Evolutionary conservation across 75 land plant species (phyloP), one percentile per base, ranked within the genome.

Genomic region (Sequoia sempervirens): DNA sequence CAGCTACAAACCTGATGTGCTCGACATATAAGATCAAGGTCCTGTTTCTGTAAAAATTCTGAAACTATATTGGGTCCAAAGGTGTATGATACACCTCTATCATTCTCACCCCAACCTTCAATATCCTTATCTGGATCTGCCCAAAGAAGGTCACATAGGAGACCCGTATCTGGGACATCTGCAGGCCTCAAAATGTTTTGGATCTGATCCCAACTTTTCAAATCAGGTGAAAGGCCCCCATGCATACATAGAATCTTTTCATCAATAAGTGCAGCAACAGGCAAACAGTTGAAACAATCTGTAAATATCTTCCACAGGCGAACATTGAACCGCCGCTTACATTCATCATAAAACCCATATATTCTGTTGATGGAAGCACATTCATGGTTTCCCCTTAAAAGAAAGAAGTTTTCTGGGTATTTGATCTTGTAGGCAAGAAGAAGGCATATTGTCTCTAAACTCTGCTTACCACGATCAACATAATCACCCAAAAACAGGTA

Each of bases 401-500:
- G 82, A 78, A 89, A 89, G 69, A 89, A 87, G 89, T 87, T 89
- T 37, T 89, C 89, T 15, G 90, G 91, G 69, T 85, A 88, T 36
- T 89, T 89, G 80, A 89, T 89, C 85, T 90, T 90, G 83, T 89
- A 89, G 30, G 90, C 87, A 32, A 89, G 89, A 20, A 89, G 83
- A 75, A 89, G 83, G 82, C 90, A 90, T 47, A 90, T 90, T 46
- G 93, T 92, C 75, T 92, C 93, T 82, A 91, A 81, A 81, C 94
- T 93, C 82, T 92, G 93, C 84, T 88, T 90, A 34, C 93, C 93
- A 46, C 90, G 90, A 70, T 90, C 90, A 69, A 92, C 94, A 81
- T 93, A 93, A 86, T 93, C 95, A 18, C 95, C 95, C 69, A 93
- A 64, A 82, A 93, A 93, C 82, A 93, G 82, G 70, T 93, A 93